phyloP scores from a whole-genome alignment of 495 filamentous ascomycete species.

The Penicillium lagena region DNA sequence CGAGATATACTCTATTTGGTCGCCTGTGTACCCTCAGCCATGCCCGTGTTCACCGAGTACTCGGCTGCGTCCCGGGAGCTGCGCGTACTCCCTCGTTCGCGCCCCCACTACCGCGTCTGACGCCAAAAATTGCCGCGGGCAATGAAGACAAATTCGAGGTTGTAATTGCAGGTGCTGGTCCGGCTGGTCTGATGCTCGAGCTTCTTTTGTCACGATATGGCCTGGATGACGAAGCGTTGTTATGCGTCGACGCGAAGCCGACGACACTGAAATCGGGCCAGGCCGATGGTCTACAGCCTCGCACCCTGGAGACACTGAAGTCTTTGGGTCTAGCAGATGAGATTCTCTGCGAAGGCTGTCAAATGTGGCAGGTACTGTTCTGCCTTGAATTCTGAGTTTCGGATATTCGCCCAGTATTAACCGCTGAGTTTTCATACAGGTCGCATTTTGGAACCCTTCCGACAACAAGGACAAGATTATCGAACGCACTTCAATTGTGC shows the following conservation, averaged over 20 bases:
- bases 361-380: slow-evolving; percentile 36
- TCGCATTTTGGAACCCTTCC: slow-evolving; percentile 46
- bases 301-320: slow-evolving; percentile 60
- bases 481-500: slow-evolving; percentile 44
- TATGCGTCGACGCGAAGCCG: slow-evolving; percentile 43
- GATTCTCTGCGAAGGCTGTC: slow-evolving; percentile 29
- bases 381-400: slow-evolving; percentile 12
- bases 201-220: slow-evolving; percentile 44
- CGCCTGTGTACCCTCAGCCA: slow-evolving; percentile 1
- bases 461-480: slow-evolving; percentile 39
- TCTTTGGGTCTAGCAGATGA: slow-evolving; percentile 31
- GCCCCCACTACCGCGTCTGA: slow-evolving; percentile 32
- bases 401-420: background rate
- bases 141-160: slow-evolving; percentile 35
- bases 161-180: slow-evolving; percentile 39
- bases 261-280: slow-evolving; percentile 45
- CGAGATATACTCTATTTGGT: too few species aligned
- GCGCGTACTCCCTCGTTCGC: slow-evolving; percentile 35
- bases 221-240: slow-evolving; percentile 31
- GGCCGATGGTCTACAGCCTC: slow-evolving; percentile 57
- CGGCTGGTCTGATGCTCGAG: slow-evolving; percentile 41
- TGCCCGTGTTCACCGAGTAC: slow-evolving; percentile 43
- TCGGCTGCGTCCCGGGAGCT: slow-evolving; percentile 31
- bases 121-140: slow-evolving; percentile 7
- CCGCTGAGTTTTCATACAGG: slow-evolving; percentile 15